Base-by-base conservation (phyloP, 2,329 filamentous ascomycete species). In the Nakataea oryzae region DNA sequence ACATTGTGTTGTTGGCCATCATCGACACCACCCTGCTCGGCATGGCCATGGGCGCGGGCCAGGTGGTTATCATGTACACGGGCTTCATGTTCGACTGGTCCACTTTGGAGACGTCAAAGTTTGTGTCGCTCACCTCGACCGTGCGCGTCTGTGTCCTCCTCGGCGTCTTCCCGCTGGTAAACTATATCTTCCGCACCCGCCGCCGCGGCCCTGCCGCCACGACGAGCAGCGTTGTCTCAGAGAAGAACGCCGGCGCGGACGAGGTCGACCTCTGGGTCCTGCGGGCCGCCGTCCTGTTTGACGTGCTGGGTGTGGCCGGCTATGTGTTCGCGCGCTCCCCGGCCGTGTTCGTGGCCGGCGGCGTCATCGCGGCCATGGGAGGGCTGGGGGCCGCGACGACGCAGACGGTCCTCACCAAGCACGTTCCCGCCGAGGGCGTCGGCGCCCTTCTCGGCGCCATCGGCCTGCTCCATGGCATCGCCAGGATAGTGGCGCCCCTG, bases 381-480 rank as follows among this genome's bases (percentile, higher is more conserved):
- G 93, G 93, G 1, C 86, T 97, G 57, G 93, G 89, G 0, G 88
- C 88, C 47, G 93, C 95, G 1, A 95, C 90, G 0, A 80, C 96
- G 59, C 91, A 96, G 70, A 88, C 90, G 1, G 84, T 89, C 0
- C 78, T 97, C 60, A 97, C 92, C 26, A 97, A 97, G 72, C 95
- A 97, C 72, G 88, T 97, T 0, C 91, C 93, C 0, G 80, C 86
- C 0, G 89, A 95, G 65, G 84, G 84, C 58, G 88, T 95, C 0
- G 95, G 95, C 0, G 87, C 95, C 72, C 78, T 97, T n/a, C 81
- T 99, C 0, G 95, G 95, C 27, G 93, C 92, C 1, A 88, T 88
- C 21, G 95, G 93, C 0, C 78, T 97, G 64, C 75, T 97, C 63
- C 93, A 97, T 74, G 89, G 91, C 1, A 75, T 96, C 47, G 85